Evolutionary conservation across 768 basidiomycete genomes (phyloP).

Genomic region (Infundibulicybe gibba): DNA sequence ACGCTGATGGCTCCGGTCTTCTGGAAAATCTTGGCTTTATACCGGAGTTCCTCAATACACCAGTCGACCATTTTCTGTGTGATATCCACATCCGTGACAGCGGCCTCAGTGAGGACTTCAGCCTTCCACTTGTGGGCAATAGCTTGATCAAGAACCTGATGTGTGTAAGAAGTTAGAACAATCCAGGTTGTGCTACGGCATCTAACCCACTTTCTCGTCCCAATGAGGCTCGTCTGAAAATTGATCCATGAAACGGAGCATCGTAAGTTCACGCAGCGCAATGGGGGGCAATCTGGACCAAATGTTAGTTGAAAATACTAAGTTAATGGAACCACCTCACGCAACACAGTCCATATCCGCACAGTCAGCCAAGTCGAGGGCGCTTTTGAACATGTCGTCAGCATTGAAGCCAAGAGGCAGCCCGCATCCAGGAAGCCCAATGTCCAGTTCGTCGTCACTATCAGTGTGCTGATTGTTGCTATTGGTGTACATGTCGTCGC

Average conservation of each 20-base stretch:
- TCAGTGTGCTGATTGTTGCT: too few relatives aligned
- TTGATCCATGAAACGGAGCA: slow-evolving; percentile 15
- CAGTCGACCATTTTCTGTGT: slow-evolving; percentile 11
- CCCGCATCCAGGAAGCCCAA: slow-evolving; percentile 4
- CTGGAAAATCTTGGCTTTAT: slow-evolving; percentile 10
- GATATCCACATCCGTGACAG: slow-evolving; percentile 3
- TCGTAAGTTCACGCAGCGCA: slow-evolving; percentile 12
- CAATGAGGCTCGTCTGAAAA: slow-evolving; percentile 16
- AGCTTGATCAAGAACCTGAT: slow-evolving; percentile 12
- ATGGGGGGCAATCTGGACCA: slow-evolving; percentile 6
- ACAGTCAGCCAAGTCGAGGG: background rate
- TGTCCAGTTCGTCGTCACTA: background rate
- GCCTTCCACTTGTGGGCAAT: slow-evolving; percentile 13
- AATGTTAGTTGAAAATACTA: background rate
- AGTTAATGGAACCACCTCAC: background rate
- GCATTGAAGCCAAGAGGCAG: slow-evolving; percentile 3
- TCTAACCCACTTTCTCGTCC: slow-evolving; percentile 11
- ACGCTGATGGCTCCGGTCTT: slow-evolving; percentile 7
- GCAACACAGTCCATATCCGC: background rate
- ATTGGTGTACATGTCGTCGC: too few relatives aligned
- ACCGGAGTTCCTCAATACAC: slow-evolving; percentile 15
- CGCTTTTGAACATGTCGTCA: background rate
- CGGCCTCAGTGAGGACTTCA: slow-evolving; percentile 10
- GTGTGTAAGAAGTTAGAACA: background rate
- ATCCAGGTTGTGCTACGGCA: background rate